A percentile compares a stretch with the other conserved stretches of the same genome.
phyloP scores from a whole-genome alignment of 2,329 filamentous ascomycete genomes.

The Aspergillus flavus region DNA sequence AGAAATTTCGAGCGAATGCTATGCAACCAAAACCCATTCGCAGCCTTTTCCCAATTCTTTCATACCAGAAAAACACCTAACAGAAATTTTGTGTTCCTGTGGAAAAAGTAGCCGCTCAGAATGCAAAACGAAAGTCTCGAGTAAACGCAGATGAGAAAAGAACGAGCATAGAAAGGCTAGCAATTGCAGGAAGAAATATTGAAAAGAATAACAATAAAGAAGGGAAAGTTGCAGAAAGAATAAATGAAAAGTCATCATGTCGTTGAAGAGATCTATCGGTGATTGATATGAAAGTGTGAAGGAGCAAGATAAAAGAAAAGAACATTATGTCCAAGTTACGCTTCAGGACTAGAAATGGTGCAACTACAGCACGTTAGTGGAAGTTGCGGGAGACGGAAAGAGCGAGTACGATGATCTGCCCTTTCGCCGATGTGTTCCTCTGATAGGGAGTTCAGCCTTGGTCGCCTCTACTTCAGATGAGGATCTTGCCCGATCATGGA shows the following conservation, averaged over 20 bases:
- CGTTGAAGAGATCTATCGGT: constrained; percentile 26
- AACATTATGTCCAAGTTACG: constrained; percentile 1
- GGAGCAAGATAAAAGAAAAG: constrained; percentile 9
- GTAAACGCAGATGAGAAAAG: constrained; percentile 9
- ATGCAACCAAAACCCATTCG: constrained; percentile 18
- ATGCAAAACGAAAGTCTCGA: constrained; percentile 23
- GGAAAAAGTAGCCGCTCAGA: constrained; percentile 27
- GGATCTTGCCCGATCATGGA: constrained; percentile 42
- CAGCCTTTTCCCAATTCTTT: constrained; percentile 20
- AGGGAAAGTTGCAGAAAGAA: constrained; percentile 16
- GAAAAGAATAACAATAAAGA: constrained; percentile 7
- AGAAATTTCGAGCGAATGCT: constrained; percentile 17
- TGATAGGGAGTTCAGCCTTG: constrained; percentile 29
- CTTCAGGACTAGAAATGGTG: constrained; percentile 14
- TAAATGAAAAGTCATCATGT: constrained; percentile 29
- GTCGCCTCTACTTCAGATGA: constrained; percentile 35
- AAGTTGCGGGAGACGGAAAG: constrained; percentile 20
- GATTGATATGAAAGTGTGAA: constrained; percentile 11
- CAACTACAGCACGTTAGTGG: constrained; percentile 13
- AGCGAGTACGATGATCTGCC: constrained; percentile 48
- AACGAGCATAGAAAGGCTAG: constrained; percentile 6
- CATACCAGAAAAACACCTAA: constrained; percentile 22
- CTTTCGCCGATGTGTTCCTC: constrained; percentile 36
- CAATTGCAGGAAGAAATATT: background rate
- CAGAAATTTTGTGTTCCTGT: constrained; percentile 19